Evolutionary conservation across 345 rosid species (phyloP).

Genomic region (Arabidopsis thaliana): TAIR10.1 NC_003076.8:17311501-17312000

Average conservation of each 20-base stretch:
- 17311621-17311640: constrained; percentile 62
- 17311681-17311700: constrained; percentile 48
- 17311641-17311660: constrained; percentile 37
- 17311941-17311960: too few relatives aligned
- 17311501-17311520: constrained; percentile 83
- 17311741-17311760: constrained; percentile 54
- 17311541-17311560: constrained; percentile 45
- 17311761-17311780: neutral
- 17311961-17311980: too few relatives aligned
- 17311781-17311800: neutral
- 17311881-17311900: too few relatives aligned
- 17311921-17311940: too few relatives aligned
- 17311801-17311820: neutral
- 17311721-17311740: constrained; percentile 70
- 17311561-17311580: constrained; percentile 54
- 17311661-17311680: constrained; percentile 65
- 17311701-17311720: constrained; percentile 70
- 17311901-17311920: too few relatives aligned
- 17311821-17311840: constrained; percentile 46
- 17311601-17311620: constrained; percentile 83
- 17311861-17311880: constrained; percentile 34
- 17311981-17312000: too few relatives aligned
- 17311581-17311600: constrained; percentile 58
- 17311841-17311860: constrained; percentile 37
- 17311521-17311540: constrained; percentile 48